Base-by-base conservation (phyloP, 1,139 yeast species). In the Protomyces pachydermus region DNA sequence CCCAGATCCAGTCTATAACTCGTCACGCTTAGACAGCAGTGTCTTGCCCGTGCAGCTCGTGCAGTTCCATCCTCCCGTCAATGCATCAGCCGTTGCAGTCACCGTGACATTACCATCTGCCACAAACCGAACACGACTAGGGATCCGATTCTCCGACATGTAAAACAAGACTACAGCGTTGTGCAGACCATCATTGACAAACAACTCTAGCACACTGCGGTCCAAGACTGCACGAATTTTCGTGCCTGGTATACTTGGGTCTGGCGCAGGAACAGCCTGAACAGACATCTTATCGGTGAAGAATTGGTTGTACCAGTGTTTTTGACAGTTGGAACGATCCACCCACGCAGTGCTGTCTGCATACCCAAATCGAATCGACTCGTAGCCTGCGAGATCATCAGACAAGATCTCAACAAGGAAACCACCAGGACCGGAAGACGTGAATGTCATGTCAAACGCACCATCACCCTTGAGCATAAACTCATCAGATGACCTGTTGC, bases 111-210 rank as follows among this genome's bases (percentile, higher is more conserved):
- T 57, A 39, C 61, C 61, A 23, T 57, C 32, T 37, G 61, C 37
- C 20, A 57, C 50, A 18, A 50, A 25, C 37, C 38, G 20, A 16
- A 57, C 52, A 37, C 35, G 28, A 4, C 53, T 51, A 37, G 61
- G 61, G 14, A 45, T 56, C 32, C 60, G 42, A 35, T 34, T 54
- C 23, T 18, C 18, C 4, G 55, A 34, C 61, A 57, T 57, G 38
- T 23, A 57, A 48, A 57, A 57, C 38, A 57, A 45, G 12, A 57
- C 61, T 4, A 57, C 61, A 9, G 55, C 61, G 35, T 52, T 32
- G 20, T 61, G 60, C 14, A 48, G 16, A 16, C 64, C 64, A 35
- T 61, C 60, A 25, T 61, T 61, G 32, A 61, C 23, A 23, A 54
- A 53, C 38, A 61, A 55, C 39, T 61, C 64, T 2, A 61, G 55